Base-by-base conservation (phyloP, 2,329 filamentous ascomycete species). In the Fusarium continuum region DNA sequence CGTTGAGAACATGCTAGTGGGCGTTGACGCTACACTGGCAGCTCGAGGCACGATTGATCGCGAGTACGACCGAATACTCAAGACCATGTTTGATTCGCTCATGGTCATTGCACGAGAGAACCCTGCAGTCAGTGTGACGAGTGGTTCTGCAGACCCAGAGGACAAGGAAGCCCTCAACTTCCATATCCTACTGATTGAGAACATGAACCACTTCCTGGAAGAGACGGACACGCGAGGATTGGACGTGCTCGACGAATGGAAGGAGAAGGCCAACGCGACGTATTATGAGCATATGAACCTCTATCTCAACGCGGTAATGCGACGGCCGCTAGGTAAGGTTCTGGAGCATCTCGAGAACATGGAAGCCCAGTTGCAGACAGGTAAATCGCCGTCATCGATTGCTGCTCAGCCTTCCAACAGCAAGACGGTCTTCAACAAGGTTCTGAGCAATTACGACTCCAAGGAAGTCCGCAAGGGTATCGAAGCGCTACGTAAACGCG, bases 151-250 rank as follows among this genome's bases (percentile, higher is more conserved):
- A 11, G 85, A 87, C 66, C 84, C 84, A 2, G 95, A 98, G 75
- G 95, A 98, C 74, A 98, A 99, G 78, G 93, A 97, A 76, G 92
- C 93, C 6, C 85, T 99, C 59, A 98, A 98, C 78, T 97, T 96
- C 78, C 93, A 98, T 76, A 97, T 99, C 70, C 84, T 98, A 28
- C 84, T 98, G 49, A 98, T 99, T 68, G 94, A 99, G 77, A 99
- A 99, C 76, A 97, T 97, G 93, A 96, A 97, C 73, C 93, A 97
- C 77, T 98, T 96, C 78, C 82, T 95, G 10, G 93, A 98, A 74
- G 93, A 97, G 75, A 90, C 96, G 8, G 92, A 96, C 67, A 83
- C 89, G 14, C 85, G 87, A 16, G 84, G 85, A 31, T 87, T 95
- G 61, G 85, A 90, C 8, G 87, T 96, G 1, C 83, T 98, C 5